These are phyloP conservation scores for Colletotrichum orchidophilum DNA, from an alignment of 2,329 filamentous ascomycete genomes.

Conservation along the genomic window DNA sequence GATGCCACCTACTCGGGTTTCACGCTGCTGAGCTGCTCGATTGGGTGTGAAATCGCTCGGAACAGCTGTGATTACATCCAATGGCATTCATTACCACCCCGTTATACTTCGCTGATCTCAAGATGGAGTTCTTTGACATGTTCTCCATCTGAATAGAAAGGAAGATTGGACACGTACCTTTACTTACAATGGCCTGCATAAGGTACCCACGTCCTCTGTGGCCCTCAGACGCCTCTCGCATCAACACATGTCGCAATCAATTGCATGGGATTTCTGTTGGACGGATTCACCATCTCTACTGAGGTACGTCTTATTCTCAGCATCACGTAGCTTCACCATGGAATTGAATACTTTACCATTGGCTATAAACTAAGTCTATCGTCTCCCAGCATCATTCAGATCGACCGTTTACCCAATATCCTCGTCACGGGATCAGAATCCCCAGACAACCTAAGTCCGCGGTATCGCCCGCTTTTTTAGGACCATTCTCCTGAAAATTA, in stretches of 20 bases:
- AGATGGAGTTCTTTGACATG: background rate
- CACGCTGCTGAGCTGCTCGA: no score
- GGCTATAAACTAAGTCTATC: constrained; percentile 1
- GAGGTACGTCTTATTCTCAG: background rate
- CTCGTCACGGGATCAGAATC: background rate
- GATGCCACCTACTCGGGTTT: background rate
- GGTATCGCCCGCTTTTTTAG: background rate
- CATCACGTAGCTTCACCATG: background rate
- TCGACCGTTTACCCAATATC: background rate
- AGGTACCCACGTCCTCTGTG: no score
- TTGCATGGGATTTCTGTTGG: no score
- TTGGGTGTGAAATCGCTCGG: no score
- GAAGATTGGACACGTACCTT: no score
- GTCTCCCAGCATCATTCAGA: background rate
- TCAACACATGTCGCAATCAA: no score
- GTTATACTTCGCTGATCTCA: background rate
- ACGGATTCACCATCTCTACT: background rate
- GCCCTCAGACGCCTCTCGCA: no score
- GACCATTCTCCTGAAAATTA: constrained; percentile 14
- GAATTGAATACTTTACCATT: background rate
- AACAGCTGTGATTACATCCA: no score
- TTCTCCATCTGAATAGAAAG: no score
- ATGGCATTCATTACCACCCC: no score
- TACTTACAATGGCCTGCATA: no score
- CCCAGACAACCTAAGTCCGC: background rate